A percentile compares a stretch with the other conserved stretches of the same genome.
phyloP scores from a whole-genome alignment of 441 rosid species.

The Caryocar brasiliense region DNA sequence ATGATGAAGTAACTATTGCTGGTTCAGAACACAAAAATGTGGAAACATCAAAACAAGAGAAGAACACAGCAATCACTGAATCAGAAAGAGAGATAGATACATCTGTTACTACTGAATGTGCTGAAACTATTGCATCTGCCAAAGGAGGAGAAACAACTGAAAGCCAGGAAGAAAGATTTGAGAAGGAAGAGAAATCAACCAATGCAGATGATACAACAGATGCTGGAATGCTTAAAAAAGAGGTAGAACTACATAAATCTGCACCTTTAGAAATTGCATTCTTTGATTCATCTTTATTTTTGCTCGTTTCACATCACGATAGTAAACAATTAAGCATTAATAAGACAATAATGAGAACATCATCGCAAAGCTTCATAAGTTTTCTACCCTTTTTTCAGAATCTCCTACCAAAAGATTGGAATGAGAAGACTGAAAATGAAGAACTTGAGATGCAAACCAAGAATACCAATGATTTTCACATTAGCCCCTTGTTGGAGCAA shows the following conservation, averaged over 20 bases:
- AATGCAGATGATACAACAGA: not conserved
- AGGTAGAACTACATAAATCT: constrained; percentile 1
- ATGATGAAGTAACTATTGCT: too few relatives aligned
- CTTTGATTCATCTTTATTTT: not conserved
- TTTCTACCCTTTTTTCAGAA: constrained; percentile 12
- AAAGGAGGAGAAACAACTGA: not conserved
- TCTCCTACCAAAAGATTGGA: constrained; percentile 5
- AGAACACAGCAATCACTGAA: too few relatives aligned
- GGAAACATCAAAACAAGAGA: too few relatives aligned
- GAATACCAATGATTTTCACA: constrained; percentile 10
- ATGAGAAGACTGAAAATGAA: constrained; percentile 8
- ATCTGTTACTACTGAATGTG: constrained; percentile 8
- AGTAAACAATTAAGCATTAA: too few relatives aligned
- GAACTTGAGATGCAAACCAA: constrained; percentile 14
- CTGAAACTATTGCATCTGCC: constrained; percentile 9
- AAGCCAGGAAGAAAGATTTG: constrained; percentile 11
- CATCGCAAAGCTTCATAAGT: not conserved
- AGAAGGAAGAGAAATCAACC: not conserved
- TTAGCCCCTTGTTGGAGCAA: constrained; percentile 1
- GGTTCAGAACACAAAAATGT: too few relatives aligned
- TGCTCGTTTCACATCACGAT: not conserved
- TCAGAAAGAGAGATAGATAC: constrained; percentile 1
- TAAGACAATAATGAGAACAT: too few relatives aligned
- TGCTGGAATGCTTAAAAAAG: not conserved
- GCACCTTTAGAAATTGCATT: not conserved